A percentile compares a stretch with the other conserved stretches of the same genome.
Conservation (phyloP, 768 basidiomycete genomes). For the Tricholomella constricta region DNA sequence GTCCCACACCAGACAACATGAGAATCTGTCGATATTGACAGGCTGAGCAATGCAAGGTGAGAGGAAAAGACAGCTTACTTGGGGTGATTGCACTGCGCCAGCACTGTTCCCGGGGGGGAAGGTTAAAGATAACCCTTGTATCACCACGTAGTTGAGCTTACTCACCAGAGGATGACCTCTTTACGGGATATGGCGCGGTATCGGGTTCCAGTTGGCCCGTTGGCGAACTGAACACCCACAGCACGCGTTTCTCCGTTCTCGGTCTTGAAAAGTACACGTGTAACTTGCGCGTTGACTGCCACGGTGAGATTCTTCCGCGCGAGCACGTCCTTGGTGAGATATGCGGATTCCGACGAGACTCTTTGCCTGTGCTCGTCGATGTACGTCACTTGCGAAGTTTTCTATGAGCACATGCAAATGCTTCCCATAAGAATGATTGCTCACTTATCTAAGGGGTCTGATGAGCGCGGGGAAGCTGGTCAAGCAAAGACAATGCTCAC, state of each 20-base stretch:
- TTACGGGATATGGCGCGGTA: slow-evolving; percentile 53
- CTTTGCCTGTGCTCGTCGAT: slow-evolving; percentile 53
- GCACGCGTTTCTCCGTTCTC: slow-evolving; percentile 44
- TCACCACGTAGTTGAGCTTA: slow-evolving; percentile 13
- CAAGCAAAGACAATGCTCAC: slow-evolving; percentile 33
- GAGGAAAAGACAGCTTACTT: slow-evolving; percentile 29
- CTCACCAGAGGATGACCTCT: slow-evolving; percentile 66
- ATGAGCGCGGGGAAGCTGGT: neutral
- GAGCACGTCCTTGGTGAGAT: slow-evolving; percentile 66
- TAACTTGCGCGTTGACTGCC: slow-evolving; percentile 55
- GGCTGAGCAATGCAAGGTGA: neutral
- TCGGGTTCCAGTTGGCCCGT: slow-evolving; percentile 32
- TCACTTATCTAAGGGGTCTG: slow-evolving; percentile 5
- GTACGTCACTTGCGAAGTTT: slow-evolving; percentile 58
- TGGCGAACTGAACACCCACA: slow-evolving; percentile 62
- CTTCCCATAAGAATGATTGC: too few species aligned
- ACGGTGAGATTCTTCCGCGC: slow-evolving; percentile 67
- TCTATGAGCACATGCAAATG: neutral
- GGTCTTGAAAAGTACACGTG: slow-evolving; percentile 56
- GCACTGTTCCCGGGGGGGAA: slow-evolving; percentile 35
- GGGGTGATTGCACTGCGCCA: slow-evolving; percentile 63
- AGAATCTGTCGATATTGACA: slow-evolving; percentile 48
- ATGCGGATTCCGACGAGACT: slow-evolving; percentile 66
- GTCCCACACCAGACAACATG: slow-evolving; percentile 78
- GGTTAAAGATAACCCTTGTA: neutral